Percentiles rank a stretch among this genome's conserved stretches.
Evolutionary conservation across 768 basidiomycete genomes (phyloP).

Genomic region (Rhodotorula sphaerocarpa): DNA sequence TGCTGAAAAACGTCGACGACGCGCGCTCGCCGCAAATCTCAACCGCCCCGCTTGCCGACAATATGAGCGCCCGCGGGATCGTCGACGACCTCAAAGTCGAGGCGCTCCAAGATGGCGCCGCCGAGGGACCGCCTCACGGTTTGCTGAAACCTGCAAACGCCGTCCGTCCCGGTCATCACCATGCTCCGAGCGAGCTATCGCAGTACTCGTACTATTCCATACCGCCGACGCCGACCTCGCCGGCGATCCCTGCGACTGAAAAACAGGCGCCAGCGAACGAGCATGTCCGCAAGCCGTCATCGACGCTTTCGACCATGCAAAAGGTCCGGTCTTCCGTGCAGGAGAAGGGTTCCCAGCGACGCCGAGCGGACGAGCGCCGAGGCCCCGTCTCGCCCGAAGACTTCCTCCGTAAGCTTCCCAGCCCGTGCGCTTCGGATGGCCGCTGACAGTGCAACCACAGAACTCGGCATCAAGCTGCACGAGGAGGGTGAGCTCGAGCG

Average conservation of each 20-base stretch:
- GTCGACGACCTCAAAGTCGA: not conserved
- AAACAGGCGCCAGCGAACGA: too few species aligned
- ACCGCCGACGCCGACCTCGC: too few species aligned
- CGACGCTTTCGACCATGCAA: not conserved
- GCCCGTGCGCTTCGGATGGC: too few species aligned
- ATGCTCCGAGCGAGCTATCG: not conserved
- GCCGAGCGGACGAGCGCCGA: too few species aligned
- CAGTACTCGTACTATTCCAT: constrained; percentile 22
- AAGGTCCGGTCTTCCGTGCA: too few species aligned
- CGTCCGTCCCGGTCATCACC: too few species aligned
- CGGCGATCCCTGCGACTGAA: too few species aligned
- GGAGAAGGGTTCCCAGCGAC: too few species aligned
- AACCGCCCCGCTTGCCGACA: not conserved
- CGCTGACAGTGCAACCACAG: too few species aligned
- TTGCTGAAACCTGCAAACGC: not conserved
- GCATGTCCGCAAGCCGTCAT: not conserved
- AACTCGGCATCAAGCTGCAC: constrained; percentile 39
- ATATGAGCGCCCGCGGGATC: not conserved
- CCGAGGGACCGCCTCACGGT: not conserved
- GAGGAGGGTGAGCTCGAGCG: constrained; percentile 38
- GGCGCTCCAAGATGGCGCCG: not conserved
- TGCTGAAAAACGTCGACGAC: constrained; percentile 2
- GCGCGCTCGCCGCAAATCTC: not conserved
- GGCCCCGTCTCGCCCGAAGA: constrained; percentile 28
- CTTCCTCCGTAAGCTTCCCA: constrained; percentile 26